phyloP scores from a whole-genome alignment of 1,284 basidiomycete species.

The Austroboletus novae-zelandiae region DNA sequence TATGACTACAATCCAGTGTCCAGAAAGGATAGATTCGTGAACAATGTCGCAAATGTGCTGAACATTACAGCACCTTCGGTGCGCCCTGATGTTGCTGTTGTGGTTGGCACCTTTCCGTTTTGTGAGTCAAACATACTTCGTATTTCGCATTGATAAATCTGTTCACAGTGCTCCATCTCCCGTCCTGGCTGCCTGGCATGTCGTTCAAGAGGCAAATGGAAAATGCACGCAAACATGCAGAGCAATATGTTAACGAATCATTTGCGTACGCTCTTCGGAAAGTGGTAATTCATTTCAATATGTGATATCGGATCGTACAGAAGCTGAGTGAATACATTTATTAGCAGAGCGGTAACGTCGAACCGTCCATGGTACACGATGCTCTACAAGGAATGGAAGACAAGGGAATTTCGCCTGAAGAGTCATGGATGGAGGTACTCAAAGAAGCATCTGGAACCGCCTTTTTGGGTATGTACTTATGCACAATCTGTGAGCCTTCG shows the following conservation, averaged over 20 bases:
- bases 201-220: constrained; percentile 7
- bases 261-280: constrained; percentile 4
- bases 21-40: constrained; percentile 6
- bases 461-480: constrained; percentile 1
- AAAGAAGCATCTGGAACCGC: constrained; percentile 4
- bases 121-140: background rate
- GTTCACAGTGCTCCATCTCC: background rate
- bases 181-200: constrained; percentile 16
- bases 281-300: background rate
- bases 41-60: background rate
- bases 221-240: background rate
- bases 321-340: background rate
- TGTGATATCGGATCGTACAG: background rate
- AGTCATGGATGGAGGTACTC: background rate
- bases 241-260: constrained; percentile 4
- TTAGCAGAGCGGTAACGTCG: constrained; percentile 4
- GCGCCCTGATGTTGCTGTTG: constrained; percentile 3
- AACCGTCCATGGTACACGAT: background rate
- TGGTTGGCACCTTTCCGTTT: constrained; percentile 6
- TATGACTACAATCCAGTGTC: constrained; percentile 12
- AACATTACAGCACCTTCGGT: background rate
- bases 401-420: background rate
- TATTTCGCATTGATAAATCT: too few species aligned
- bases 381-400: background rate
- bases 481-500: too few species aligned